Conservation (phyloP, 306 rosid species). For the Cajanus cajan region DNA sequence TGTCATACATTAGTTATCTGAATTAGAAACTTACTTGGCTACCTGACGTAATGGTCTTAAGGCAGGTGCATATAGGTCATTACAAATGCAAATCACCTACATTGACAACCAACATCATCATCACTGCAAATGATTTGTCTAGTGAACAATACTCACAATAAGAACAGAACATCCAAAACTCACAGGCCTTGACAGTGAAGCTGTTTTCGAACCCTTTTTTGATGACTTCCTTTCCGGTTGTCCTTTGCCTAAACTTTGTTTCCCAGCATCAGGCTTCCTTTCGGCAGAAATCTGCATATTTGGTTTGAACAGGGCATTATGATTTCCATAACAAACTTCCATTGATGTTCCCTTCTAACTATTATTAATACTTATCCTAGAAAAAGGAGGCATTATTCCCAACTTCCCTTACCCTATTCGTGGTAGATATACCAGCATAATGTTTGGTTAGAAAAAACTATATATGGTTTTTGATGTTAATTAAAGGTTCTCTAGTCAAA, state of each 20-base stretch:
- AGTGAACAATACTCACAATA: slow-evolving; percentile 21
- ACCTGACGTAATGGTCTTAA: slow-evolving; percentile 88
- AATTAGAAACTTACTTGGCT: slow-evolving; percentile 73
- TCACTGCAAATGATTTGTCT: slow-evolving; percentile 14
- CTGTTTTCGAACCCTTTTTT: slow-evolving; percentile 60
- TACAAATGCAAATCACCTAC: slow-evolving; percentile 96
- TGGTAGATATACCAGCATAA: slow-evolving; percentile 11
- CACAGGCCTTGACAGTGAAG: slow-evolving; percentile 79
- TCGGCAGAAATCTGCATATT: slow-evolving; percentile 62
- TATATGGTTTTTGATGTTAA: neutral
- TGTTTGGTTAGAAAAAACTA: neutral
- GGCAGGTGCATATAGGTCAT: slow-evolving; percentile 91
- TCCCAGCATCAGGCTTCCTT: slow-evolving; percentile 59
- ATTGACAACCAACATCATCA: slow-evolving; percentile 30
- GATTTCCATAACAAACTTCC: slow-evolving; percentile 20
- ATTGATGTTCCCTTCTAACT: neutral
- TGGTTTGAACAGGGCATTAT: slow-evolving; percentile 15
- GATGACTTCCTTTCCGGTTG: slow-evolving; percentile 51
- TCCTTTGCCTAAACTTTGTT: slow-evolving; percentile 57
- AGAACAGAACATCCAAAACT: slow-evolving; percentile 50
- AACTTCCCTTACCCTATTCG: neutral
- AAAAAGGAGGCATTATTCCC: neutral
- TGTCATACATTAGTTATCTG: slow-evolving; percentile 16
- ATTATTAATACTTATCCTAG: neutral
- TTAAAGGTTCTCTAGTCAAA: neutral